phyloP scores from a whole-genome alignment of 2,329 filamentous ascomycete genomes.

The Pseudocercospora crystallina region DNA sequence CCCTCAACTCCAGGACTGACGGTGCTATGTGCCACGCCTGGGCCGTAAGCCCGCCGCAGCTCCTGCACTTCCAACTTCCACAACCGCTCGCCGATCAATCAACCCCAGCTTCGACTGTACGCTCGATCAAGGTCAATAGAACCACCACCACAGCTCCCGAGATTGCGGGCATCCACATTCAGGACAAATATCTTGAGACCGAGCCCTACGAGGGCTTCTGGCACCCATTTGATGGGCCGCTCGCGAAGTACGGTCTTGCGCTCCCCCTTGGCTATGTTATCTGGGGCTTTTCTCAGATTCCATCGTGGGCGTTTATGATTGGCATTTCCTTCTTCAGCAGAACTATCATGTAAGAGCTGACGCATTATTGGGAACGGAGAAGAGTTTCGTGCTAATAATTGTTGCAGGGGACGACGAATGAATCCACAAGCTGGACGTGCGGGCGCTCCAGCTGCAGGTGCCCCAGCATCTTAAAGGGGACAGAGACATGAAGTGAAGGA shows the following conservation, averaged over 20 bases:
- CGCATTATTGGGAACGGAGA: background rate
- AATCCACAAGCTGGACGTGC: slow-evolving; percentile 1
- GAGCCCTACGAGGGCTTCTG: slow-evolving; percentile 64
- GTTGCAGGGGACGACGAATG: slow-evolving; percentile 6
- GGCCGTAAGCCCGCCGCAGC: slow-evolving; percentile 62
- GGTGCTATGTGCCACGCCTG: slow-evolving; percentile 73
- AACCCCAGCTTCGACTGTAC: slow-evolving; percentile 63
- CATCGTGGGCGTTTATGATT: slow-evolving; percentile 76
- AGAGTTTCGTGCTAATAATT: background rate
- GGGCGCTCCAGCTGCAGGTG: slow-evolving; percentile 4
- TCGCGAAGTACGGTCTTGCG: slow-evolving; percentile 62
- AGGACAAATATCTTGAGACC: slow-evolving; percentile 56
- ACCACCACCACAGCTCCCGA: slow-evolving; percentile 66
- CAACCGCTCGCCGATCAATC: slow-evolving; percentile 61
- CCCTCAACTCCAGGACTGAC: slow-evolving; percentile 45
- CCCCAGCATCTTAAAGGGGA: background rate
- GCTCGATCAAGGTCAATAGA: slow-evolving; percentile 66
- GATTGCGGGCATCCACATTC: slow-evolving; percentile 60
- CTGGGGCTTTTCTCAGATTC: slow-evolving; percentile 61
- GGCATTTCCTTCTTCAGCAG: slow-evolving; percentile 70
- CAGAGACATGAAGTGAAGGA: too few relatives aligned
- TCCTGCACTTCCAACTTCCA: slow-evolving; percentile 66
- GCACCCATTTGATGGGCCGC: slow-evolving; percentile 71
- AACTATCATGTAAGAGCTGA: slow-evolving; percentile 67
- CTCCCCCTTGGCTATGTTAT: slow-evolving; percentile 67